Conservation (phyloP, 805 yeast species). For the Ogataea thermomethanolica region DNA sequence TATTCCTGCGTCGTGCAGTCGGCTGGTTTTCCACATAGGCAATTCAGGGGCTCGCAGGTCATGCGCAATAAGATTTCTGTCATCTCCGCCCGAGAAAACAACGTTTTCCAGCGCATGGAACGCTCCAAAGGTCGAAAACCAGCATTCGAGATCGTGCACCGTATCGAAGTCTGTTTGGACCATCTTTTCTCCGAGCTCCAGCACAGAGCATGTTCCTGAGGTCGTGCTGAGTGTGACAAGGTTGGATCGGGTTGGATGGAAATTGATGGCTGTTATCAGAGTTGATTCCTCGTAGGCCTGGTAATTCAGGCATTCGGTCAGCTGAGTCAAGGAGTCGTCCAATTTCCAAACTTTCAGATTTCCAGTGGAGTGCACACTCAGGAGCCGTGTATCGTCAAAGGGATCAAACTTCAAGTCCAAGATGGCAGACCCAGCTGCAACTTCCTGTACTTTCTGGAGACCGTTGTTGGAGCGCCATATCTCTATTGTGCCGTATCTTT, state of each 20-base stretch:
- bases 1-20: slow-evolving; percentile 88
- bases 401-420: slow-evolving; percentile 74
- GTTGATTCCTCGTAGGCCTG: slow-evolving; percentile 45
- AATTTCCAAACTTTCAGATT: slow-evolving; percentile 61
- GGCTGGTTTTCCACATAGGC: slow-evolving; percentile 36
- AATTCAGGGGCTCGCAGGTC: slow-evolving; percentile 48
- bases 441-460: slow-evolving; percentile 11
- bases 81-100: slow-evolving; percentile 90
- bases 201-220: slow-evolving; percentile 53
- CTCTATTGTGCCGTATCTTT: slow-evolving; percentile 62
- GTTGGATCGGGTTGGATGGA: slow-evolving; percentile 41
- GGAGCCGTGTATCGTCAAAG: slow-evolving; percentile 41
- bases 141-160: slow-evolving; percentile 73
- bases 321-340: slow-evolving; percentile 15
- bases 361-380: slow-evolving; percentile 82
- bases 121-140: slow-evolving; percentile 78
- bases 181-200: slow-evolving; percentile 29
- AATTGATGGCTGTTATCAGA: slow-evolving; percentile 63
- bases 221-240: slow-evolving; percentile 60
- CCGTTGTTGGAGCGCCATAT: slow-evolving; percentile 32
- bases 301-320: slow-evolving; percentile 30
- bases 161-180: slow-evolving; percentile 29
- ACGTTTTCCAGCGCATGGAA: slow-evolving; percentile 50
- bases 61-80: slow-evolving; percentile 68
- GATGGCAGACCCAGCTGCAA: slow-evolving; percentile 56